Evolutionary conservation across 2,329 filamentous ascomycete genomes (phyloP).

Genomic region (Sporothrix protearum): DNA sequence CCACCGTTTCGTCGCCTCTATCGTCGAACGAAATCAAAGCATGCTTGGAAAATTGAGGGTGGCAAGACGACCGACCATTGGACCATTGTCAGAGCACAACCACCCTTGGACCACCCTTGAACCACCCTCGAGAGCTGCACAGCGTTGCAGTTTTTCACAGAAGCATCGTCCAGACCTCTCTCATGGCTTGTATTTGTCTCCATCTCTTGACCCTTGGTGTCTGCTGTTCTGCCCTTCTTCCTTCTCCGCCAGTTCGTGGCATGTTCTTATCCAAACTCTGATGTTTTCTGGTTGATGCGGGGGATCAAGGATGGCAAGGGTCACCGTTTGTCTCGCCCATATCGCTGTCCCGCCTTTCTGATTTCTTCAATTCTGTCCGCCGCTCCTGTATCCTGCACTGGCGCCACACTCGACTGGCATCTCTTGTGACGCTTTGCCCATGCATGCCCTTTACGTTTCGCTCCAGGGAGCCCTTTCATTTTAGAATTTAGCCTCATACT

Average conservation of each 20-base stretch:
- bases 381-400: neutral
- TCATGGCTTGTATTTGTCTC: neutral
- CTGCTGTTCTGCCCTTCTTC: neutral
- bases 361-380: neutral
- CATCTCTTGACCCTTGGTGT: neutral
- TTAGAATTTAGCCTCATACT: neutral
- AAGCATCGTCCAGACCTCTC: neutral
- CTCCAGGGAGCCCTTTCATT: neutral
- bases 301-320: conserved; percentile 2
- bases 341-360: neutral
- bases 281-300: conserved; percentile 19
- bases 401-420: neutral
- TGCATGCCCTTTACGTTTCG: neutral
- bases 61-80: neutral
- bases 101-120: too few species aligned
- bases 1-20: neutral
- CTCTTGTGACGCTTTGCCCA: neutral
- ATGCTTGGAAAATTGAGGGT: neutral
- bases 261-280: neutral
- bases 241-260: conserved; percentile 19
- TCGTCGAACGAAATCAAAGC: neutral
- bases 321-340: neutral
- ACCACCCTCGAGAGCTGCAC: neutral
- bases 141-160: neutral
- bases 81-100: neutral